Evolutionary conservation across 805 yeast species (phyloP).

Genomic region (Kodamaea neixiangensis): DNA sequence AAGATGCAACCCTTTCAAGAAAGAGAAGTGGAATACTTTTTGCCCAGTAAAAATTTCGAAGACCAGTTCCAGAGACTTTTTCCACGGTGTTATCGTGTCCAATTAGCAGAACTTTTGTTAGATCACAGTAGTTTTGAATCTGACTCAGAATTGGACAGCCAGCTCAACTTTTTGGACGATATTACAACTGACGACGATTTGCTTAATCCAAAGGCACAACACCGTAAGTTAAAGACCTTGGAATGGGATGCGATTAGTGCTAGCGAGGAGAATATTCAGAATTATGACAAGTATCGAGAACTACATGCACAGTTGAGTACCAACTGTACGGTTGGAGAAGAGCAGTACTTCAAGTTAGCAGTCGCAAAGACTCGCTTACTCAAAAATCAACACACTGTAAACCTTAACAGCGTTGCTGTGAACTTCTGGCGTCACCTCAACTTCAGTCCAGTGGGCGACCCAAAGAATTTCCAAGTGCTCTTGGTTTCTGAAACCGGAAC

Average conservation of each 20-base stretch:
- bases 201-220: constrained; percentile 25
- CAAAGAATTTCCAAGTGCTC: constrained; percentile 54
- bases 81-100: constrained; percentile 34
- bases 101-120: constrained; percentile 35
- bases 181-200: constrained; percentile 32
- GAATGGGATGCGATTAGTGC: constrained; percentile 40
- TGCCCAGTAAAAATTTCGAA: constrained; percentile 21
- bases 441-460: constrained; percentile 52
- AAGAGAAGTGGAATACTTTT: neutral
- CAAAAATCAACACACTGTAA: constrained; percentile 45
- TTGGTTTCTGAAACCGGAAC: constrained; percentile 39
- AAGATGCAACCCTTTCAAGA: constrained; percentile 11
- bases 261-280: constrained; percentile 17
- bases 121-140: constrained; percentile 20
- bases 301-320: constrained; percentile 16
- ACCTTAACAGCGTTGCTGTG: constrained; percentile 46
- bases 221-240: constrained; percentile 23
- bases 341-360: constrained; percentile 25
- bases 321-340: constrained; percentile 18
- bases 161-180: constrained; percentile 39
- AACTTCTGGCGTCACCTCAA: constrained; percentile 59
- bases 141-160: constrained; percentile 27
- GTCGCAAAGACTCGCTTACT: constrained; percentile 28
- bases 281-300: constrained; percentile 24
- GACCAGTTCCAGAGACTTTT: constrained; percentile 24